Evolutionary conservation across 305 asterid species (phyloP).

Genomic region (Solanum hybrid): DNA sequence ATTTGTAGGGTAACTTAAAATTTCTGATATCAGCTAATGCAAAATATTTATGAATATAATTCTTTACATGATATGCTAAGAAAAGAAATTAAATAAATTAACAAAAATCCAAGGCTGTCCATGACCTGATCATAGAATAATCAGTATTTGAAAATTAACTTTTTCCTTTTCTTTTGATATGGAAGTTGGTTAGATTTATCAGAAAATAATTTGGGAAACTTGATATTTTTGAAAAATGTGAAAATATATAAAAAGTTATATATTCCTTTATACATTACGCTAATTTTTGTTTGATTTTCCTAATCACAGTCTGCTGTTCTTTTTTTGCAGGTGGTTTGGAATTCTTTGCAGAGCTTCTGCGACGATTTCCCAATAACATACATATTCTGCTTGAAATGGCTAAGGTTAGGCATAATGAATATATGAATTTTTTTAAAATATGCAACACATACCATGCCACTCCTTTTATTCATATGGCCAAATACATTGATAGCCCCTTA

Average conservation of each 20-base stretch:
- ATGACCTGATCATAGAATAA: background rate
- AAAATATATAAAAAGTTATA: background rate
- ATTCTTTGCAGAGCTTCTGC: conserved; percentile 75
- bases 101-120: background rate
- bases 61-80: background rate
- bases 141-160: background rate
- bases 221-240: background rate
- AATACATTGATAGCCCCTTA: background rate
- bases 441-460: background rate
- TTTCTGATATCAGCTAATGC: background rate
- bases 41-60: background rate
- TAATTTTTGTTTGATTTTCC: background rate
- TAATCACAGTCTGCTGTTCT: background rate
- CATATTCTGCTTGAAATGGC: conserved; percentile 96
- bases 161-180: background rate
- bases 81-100: background rate
- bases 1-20: background rate
- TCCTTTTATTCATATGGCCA: background rate
- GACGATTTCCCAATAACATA: conserved; percentile 81
- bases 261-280: background rate
- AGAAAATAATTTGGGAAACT: background rate
- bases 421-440: background rate
- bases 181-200: background rate
- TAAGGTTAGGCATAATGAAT: conserved; percentile 44
- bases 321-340: conserved; percentile 79